Evolutionary conservation across 2,329 filamentous ascomycete genomes (phyloP), one percentile per base, ranked within the genome.

Genomic region (Rhynchosporium agropyri): DNA sequence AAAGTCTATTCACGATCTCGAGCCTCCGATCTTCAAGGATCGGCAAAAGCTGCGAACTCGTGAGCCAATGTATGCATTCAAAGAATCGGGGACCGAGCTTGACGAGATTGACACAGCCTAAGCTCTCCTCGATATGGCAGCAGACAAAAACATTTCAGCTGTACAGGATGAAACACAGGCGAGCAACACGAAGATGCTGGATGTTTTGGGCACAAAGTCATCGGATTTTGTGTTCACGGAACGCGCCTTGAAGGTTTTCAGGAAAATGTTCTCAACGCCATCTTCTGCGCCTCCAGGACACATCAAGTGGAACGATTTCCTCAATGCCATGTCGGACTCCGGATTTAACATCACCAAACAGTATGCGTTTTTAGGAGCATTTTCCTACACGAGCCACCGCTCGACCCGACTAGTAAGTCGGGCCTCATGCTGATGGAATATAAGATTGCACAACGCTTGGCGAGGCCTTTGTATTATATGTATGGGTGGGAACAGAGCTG

Each of bases 401-500:
- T 54, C 7, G 51, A 13, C 1, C 38, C 26, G 8, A 10, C 26
- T 15, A 12, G n/a, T 29, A 54, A 36, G 20, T 40, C 51, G 12
- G 33, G 33, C 4, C n/a, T 54, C 29, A n/a, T 54, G 51, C 33
- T 40, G 36, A 15, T 54, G 36, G 51, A 54, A 7, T 54, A 40
- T 20, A 54, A 54, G 36, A 26, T 42, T 40, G 20, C 51, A 40
- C 36, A 54, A 20, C 20, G 51, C 3, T 28, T 54, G 4, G 51
- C 36, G 33, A 38, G 20, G 6, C 36, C 36, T 28, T 13, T 54
- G 20, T 15, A 42, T 13, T 54, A 54, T 29, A 33, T 33, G 28
- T 54, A 54, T 54, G 36, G 51, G 4, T 54, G 36, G 51, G 36
- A 54, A 13, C 33, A 54, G 10, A 54, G 33, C n/a, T 54, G 51